A percentile compares a stretch with the other conserved stretches of the same genome.
These are phyloP conservation scores for Kodamaea alishanica DNA, from an alignment of 1,139 yeast genomes.

Conservation along the genomic window DNA sequence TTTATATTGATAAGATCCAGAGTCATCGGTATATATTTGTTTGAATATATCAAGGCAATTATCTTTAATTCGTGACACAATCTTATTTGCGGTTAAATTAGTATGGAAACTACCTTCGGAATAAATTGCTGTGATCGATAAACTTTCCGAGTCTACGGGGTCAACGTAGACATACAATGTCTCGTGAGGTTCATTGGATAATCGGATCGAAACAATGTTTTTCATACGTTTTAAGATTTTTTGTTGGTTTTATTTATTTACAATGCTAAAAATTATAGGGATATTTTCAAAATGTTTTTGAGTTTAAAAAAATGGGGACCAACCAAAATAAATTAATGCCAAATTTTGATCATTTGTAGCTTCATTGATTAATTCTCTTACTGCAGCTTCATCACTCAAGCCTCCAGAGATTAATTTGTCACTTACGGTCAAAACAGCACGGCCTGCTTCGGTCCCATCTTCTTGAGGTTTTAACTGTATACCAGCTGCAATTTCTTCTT, in stretches of 20 bases:
- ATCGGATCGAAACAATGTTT: too few relatives aligned
- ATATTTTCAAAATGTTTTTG: background rate
- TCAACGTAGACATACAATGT: conserved; percentile 1
- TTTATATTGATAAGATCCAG: conserved; percentile 3
- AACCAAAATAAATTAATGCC: conserved; percentile 77
- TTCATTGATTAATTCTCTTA: conserved; percentile 73
- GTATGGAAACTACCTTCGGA: conserved; percentile 19
- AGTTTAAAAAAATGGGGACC: conserved; percentile 57
- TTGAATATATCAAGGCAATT: conserved; percentile 3
- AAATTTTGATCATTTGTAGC: conserved; percentile 69
- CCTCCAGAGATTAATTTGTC: conserved; percentile 66
- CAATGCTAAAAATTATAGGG: conserved; percentile 22
- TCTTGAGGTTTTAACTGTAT: conserved; percentile 32
- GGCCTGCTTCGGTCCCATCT: conserved; percentile 71
- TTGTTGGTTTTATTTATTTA: conserved; percentile 15
- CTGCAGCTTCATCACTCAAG: conserved; percentile 78
- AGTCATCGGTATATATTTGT: conserved; percentile 8
- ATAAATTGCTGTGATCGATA: conserved; percentile 17
- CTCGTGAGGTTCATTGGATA: too few relatives aligned
- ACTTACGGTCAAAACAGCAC: conserved; percentile 71
- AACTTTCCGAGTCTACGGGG: background rate
- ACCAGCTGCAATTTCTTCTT: conserved; percentile 33
- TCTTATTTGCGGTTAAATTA: conserved; percentile 6
- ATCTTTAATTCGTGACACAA: background rate
- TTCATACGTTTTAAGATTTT: background rate